A percentile compares a stretch with the other conserved stretches of the same genome.
phyloP scores from a whole-genome alignment of 1,284 basidiomycete species.

The Earliella scabrosa region DNA sequence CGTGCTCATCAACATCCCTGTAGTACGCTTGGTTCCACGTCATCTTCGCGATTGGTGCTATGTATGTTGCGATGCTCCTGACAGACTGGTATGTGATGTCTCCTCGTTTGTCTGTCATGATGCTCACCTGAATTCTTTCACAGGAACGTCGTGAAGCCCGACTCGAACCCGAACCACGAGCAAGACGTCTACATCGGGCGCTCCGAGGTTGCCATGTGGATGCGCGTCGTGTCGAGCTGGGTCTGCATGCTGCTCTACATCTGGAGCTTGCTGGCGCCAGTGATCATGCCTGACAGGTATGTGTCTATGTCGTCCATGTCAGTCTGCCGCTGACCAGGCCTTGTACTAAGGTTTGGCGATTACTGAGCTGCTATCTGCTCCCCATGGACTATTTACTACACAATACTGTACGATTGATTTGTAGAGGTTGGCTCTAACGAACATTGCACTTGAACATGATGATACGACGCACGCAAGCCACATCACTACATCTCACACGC shows the following conservation, averaged over 20 bases:
- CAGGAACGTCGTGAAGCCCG: slow-evolving; percentile 74
- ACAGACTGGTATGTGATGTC: slow-evolving; percentile 87
- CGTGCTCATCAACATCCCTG: neutral
- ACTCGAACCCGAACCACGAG: slow-evolving; percentile 50
- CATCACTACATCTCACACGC: neutral
- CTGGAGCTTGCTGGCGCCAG: slow-evolving; percentile 91
- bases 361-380: slow-evolving; percentile 10
- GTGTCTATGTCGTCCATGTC: slow-evolving; percentile 11
- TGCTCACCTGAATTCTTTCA: slow-evolving; percentile 5
- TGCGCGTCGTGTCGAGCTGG: slow-evolving; percentile 96
- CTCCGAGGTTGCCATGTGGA: slow-evolving; percentile 99
- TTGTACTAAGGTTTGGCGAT: slow-evolving; percentile 31
- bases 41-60: slow-evolving; percentile 94
- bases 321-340: no score
- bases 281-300: slow-evolving; percentile 85
- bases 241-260: slow-evolving; percentile 88
- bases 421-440: neutral
- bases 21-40: slow-evolving; percentile 99
- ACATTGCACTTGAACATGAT: neutral
- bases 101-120: neutral
- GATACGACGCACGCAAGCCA: neutral
- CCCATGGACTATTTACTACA: neutral
- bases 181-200: slow-evolving; percentile 94
- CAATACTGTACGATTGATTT: slow-evolving; percentile 8
- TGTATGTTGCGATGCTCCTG: slow-evolving; percentile 99